These are phyloP conservation scores for Talaromyces albobiverticillius DNA, from an alignment of 2,329 filamentous ascomycete genomes.

Conservation along the genomic window DNA sequence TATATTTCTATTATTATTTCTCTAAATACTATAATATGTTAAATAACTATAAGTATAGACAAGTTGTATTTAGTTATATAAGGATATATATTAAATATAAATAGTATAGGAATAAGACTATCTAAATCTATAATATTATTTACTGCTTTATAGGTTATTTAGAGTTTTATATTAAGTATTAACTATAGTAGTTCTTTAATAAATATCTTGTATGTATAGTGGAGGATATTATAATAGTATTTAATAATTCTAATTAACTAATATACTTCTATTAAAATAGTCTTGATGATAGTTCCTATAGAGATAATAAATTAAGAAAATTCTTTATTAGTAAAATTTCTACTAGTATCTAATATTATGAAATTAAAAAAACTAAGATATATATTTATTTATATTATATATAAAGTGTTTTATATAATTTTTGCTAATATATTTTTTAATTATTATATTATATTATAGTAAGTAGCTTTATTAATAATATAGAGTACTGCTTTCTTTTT, in stretches of 20 bases:
- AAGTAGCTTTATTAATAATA: background rate
- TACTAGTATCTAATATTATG: background rate
- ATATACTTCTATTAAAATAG: background rate
- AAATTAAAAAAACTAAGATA: background rate
- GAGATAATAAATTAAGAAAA: too few relatives aligned
- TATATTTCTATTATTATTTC: background rate
- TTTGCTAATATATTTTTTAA: background rate
- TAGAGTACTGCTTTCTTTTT: background rate
- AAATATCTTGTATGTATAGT: background rate
- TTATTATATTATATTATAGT: background rate
- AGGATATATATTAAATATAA: background rate
- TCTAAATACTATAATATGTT: background rate
- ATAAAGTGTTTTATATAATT: background rate
- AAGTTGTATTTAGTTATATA: background rate
- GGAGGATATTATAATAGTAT: background rate
- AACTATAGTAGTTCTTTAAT: background rate
- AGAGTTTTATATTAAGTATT: background rate
- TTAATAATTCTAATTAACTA: background rate
- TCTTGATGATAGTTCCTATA: background rate
- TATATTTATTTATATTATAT: background rate
- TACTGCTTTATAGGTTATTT: background rate
- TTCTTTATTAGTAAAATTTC: too few relatives aligned
- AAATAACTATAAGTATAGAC: background rate
- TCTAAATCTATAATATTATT: background rate
- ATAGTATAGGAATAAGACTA: background rate